These are phyloP conservation scores for Pisolithus thermaeus DNA, from an alignment of 1,284 basidiomycete species.

Conservation along the genomic window DNA sequence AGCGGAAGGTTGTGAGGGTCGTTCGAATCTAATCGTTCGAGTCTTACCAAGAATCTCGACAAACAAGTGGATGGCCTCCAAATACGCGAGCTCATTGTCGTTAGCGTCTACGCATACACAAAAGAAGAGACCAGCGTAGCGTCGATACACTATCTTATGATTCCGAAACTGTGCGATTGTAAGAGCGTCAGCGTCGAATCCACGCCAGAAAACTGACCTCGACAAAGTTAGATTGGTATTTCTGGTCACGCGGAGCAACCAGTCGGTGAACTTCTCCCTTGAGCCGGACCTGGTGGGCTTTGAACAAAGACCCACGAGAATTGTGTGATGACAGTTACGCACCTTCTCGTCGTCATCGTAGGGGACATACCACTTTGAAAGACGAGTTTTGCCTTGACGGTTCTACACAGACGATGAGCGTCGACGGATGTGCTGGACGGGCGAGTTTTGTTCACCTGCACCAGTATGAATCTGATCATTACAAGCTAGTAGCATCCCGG, in stretches of 20 bases:
- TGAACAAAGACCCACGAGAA: slow-evolving; percentile 1
- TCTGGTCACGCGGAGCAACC: slow-evolving; percentile 96
- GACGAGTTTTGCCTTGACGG: slow-evolving; percentile 93
- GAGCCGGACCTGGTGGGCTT: slow-evolving; percentile 64
- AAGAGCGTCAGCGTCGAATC: background rate
- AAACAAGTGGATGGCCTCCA: slow-evolving; percentile 97
- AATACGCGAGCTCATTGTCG: slow-evolving; percentile 95
- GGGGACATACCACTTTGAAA: slow-evolving; percentile 97
- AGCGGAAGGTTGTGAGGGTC: background rate
- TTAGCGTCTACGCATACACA: slow-evolving; percentile 97
- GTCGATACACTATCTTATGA: slow-evolving; percentile 91
- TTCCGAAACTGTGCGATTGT: slow-evolving; percentile 74
- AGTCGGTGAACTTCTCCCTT: slow-evolving; percentile 94
- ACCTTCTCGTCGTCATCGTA: slow-evolving; percentile 97
- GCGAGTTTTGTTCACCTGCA: slow-evolving; percentile 53
- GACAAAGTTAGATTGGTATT: slow-evolving; percentile 98
- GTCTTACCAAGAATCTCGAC: slow-evolving; percentile 92
- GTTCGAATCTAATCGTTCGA: slow-evolving; percentile 2
- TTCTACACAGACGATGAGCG: slow-evolving; percentile 51
- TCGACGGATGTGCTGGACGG: background rate
- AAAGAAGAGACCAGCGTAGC: slow-evolving; percentile 98
- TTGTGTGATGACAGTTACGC: slow-evolving; percentile 11
- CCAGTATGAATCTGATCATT: slow-evolving; percentile 93
- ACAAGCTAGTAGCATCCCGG: background rate
- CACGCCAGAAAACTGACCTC: slow-evolving; percentile 58